Percentiles rank a stretch among this genome's conserved stretches.
phyloP scores from a whole-genome alignment of 305 asterid genomes.

The Nicotiana rustica region DNA sequence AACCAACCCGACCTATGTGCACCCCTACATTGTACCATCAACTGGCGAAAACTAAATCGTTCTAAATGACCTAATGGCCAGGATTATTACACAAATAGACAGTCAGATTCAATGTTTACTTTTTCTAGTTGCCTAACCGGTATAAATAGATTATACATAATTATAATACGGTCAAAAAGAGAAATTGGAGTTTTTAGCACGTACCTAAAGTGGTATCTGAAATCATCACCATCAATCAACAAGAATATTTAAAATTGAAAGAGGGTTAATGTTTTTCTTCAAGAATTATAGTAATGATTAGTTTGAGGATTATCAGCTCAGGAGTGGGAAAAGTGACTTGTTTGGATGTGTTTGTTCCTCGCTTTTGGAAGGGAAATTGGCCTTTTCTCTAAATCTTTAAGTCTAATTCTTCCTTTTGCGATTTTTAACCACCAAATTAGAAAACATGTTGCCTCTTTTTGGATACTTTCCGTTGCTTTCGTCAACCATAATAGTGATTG shows the following conservation, averaged over 20 bases:
- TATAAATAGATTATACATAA: no score
- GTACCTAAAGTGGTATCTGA: background rate
- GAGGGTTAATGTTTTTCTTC: background rate
- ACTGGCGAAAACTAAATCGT: no score
- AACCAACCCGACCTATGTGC: no score
- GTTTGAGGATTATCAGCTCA: background rate
- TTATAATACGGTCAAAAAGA: background rate
- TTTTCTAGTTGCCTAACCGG: no score
- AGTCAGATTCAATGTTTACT: no score
- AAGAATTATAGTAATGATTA: slow-evolving; percentile 1
- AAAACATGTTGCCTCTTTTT: background rate
- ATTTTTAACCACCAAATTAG: background rate
- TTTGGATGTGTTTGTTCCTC: background rate
- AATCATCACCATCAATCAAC: slow-evolving; percentile 25
- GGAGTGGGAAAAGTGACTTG: slow-evolving; percentile 19
- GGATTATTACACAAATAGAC: no score
- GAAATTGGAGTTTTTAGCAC: background rate
- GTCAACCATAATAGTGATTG: slow-evolving; percentile 11
- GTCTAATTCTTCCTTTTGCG: background rate
- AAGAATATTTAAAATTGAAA: background rate
- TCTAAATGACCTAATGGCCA: no score
- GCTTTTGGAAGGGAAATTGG: background rate
- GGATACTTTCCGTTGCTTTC: slow-evolving; percentile 7
- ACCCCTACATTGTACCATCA: no score
- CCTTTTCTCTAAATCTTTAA: no score